Base-by-base conservation (phyloP, 1,139 yeast species). In the Scheffersomyces insectosa region DNA sequence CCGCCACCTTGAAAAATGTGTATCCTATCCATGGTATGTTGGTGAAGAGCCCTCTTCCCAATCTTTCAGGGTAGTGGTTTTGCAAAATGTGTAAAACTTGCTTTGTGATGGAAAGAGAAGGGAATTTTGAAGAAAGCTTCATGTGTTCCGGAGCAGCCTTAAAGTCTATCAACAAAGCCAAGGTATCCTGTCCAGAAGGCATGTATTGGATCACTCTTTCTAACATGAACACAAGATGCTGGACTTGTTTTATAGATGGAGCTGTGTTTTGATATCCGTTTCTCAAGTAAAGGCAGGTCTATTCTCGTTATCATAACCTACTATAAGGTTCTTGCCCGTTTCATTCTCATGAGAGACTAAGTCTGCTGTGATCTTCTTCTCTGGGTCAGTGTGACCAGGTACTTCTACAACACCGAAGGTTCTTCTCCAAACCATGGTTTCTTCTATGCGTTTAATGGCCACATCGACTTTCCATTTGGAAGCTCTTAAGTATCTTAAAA, bases 211-310 rank as follows among this genome's bases (percentile, higher is more conserved):
- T 90, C 29, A 86, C 93, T 45, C 91, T 76, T 62, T 93, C 99
- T 51, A 93, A 75, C 89, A 86, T 87, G 68, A 77, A 93, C 7
- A 93, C 98, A 56, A 93, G 72, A 62, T 89, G 96, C 63, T 93
- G 95, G 8, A 93, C 96, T 60, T 93, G 99, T 54, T 87, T 79
- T 44, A 85, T 83, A 1, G 95, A 81, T 4, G 93, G 80, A 54
- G 88, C 82, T 11, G 99, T 93, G 66, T 93, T 93, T 62, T 93
- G 98, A 60, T 95, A 81, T 12, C 97, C 98, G 5, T 95, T 95
- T 60, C 89, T 82, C 56, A 93, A 75, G 60, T 89, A 91, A 36
- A 93, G 70, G 57, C 97, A 89, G 99, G 98, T 56, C 99, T 77
- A 45, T 85, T 80, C 54, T 86, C 91, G 54, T 85, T 84, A 60